phyloP scores from a whole-genome alignment of 371 early-diverging fungal species.

The Mucor circinelloides region DNA sequence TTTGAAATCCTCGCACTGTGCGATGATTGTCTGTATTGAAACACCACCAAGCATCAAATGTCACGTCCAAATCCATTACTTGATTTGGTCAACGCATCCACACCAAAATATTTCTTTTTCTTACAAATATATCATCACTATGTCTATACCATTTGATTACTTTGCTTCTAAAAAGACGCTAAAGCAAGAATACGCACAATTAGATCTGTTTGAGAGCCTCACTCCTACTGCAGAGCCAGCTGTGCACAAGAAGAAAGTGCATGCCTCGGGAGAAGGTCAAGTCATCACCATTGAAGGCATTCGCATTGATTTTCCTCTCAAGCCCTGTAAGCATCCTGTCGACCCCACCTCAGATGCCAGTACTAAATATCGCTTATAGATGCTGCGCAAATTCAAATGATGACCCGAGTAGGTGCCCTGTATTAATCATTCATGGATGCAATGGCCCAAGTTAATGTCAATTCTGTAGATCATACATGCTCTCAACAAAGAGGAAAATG shows the following conservation, averaged over 20 bases:
- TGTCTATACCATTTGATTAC: not conserved
- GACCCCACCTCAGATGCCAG: not conserved
- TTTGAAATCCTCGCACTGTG: not conserved
- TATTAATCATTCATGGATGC: not conserved
- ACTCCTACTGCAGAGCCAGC: not conserved
- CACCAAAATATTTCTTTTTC: not conserved
- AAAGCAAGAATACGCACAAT: not conserved
- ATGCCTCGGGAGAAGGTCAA: not conserved
- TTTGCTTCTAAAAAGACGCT: not conserved
- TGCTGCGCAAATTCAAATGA: slow-evolving; percentile 62
- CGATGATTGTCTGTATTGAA: not conserved
- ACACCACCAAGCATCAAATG: not conserved
- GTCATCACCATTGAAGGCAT: slow-evolving; percentile 39
- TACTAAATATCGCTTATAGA: slow-evolving; percentile 21
- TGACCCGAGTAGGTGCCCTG: slow-evolving; percentile 45
- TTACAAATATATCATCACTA: not conserved
- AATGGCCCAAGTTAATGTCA: not conserved
- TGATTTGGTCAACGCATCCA: not conserved
- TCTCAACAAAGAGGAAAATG: slow-evolving; percentile 51
- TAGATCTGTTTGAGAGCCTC: not conserved
- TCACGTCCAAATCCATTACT: not conserved
- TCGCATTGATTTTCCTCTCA: slow-evolving; percentile 55
- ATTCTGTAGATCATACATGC: slow-evolving; percentile 51
- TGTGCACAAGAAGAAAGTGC: not conserved
- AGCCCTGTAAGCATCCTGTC: slow-evolving; percentile 43